Conservation (phyloP, 768 basidiomycete genomes). For the Pleurotus sapidus region DNA sequence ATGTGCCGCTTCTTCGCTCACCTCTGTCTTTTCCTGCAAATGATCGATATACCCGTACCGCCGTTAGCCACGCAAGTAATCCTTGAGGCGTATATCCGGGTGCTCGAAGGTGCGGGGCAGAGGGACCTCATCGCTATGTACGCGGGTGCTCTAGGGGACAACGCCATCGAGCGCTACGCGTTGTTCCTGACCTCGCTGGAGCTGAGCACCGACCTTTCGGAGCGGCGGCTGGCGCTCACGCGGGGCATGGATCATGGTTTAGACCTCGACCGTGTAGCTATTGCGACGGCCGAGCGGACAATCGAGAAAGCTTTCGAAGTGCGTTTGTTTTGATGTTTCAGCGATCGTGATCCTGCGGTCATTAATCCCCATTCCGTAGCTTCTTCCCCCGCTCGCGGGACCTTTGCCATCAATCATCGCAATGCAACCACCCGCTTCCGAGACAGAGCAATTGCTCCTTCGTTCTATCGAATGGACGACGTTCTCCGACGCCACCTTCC, state of each 20-base stretch:
- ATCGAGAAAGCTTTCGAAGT: slow-evolving; percentile 71
- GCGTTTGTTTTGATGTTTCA: slow-evolving; percentile 13
- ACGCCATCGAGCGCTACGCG: slow-evolving; percentile 90
- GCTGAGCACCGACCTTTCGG: slow-evolving; percentile 56
- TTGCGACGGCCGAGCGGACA: slow-evolving; percentile 75
- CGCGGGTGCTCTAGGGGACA: slow-evolving; percentile 85
- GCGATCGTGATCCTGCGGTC: neutral
- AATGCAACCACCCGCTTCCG: slow-evolving; percentile 52
- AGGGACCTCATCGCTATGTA: slow-evolving; percentile 91
- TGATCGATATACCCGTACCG: slow-evolving; percentile 75
- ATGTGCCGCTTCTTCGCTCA: slow-evolving; percentile 93
- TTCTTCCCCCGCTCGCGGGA: slow-evolving; percentile 51
- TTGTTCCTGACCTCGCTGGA: slow-evolving; percentile 81
- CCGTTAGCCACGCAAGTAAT: slow-evolving; percentile 76
- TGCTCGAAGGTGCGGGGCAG: slow-evolving; percentile 83
- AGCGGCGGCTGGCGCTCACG: slow-evolving; percentile 67
- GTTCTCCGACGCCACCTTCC: slow-evolving; percentile 68
- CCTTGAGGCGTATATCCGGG: slow-evolving; percentile 83
- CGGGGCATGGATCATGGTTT: slow-evolving; percentile 84
- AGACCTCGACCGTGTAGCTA: slow-evolving; percentile 76
- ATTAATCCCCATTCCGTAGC: slow-evolving; percentile 27
- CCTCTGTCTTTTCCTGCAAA: slow-evolving; percentile 82
- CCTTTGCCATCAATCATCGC: slow-evolving; percentile 60
- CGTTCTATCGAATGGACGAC: slow-evolving; percentile 95
- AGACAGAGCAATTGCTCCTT: slow-evolving; percentile 63